Conservation (phyloP, 2,329 filamentous ascomycete species). For the Ceratocystis diversiconidia region DNA sequence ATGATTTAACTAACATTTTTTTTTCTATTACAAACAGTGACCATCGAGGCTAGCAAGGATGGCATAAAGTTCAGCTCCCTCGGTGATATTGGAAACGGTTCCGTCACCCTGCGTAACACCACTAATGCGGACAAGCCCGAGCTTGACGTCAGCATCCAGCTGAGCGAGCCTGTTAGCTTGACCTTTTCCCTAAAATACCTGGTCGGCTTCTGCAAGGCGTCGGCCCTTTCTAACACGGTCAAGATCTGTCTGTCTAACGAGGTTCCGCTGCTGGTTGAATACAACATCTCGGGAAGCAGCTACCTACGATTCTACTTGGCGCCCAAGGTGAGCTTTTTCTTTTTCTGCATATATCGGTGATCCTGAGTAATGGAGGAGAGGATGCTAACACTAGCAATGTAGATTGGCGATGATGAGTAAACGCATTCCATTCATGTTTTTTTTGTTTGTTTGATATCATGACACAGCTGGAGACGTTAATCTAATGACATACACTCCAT, state of each 20-base stretch:
- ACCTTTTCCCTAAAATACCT: slow-evolving; percentile 99
- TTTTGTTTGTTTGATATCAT: slow-evolving; percentile 16
- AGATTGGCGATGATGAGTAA: slow-evolving; percentile 25
- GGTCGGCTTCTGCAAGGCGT: slow-evolving; percentile 99
- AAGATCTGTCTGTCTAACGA: slow-evolving; percentile 92
- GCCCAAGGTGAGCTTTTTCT: slow-evolving; percentile 61
- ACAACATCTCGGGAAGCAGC: slow-evolving; percentile 64
- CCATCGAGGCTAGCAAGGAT: slow-evolving; percentile 93
- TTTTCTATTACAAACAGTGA: slow-evolving; percentile 46
- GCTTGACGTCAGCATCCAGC: slow-evolving; percentile 72
- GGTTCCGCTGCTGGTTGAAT: slow-evolving; percentile 91
- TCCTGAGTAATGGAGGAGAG: neutral
- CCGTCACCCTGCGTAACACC: slow-evolving; percentile 81
- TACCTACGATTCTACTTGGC: slow-evolving; percentile 95
- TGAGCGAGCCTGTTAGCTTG: slow-evolving; percentile 81
- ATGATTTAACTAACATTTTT: slow-evolving; percentile 17
- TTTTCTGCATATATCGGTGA: neutral
- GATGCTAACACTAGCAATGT: neutral
- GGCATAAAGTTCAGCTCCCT: slow-evolving; percentile 88
- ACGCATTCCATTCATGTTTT: slow-evolving; percentile 11
- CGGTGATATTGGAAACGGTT: slow-evolving; percentile 91
- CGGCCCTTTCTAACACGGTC: slow-evolving; percentile 64
- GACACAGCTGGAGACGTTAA: slow-evolving; percentile 11
- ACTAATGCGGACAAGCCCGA: slow-evolving; percentile 80
- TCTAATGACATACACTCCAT: neutral